These are phyloP conservation scores for Jatropha multifida DNA, from an alignment of 441 rosid species.

Conservation along the genomic window DNA sequence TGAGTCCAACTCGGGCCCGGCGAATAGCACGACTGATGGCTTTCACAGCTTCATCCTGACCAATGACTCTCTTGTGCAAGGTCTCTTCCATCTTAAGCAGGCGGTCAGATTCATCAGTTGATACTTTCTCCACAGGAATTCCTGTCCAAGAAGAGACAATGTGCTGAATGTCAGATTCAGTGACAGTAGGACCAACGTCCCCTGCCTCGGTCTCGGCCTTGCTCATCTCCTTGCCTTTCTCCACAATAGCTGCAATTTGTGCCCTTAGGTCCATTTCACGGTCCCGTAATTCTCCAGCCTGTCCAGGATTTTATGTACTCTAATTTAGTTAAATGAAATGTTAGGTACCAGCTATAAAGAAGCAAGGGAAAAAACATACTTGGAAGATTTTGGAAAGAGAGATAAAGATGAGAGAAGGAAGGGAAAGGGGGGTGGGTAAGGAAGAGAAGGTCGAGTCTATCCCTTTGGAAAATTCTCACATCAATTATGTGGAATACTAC, in stretches of 20 bases:
- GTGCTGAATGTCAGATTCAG: slow-evolving; percentile 90
- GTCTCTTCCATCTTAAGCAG: slow-evolving; percentile 97
- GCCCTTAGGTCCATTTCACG: slow-evolving; percentile 96
- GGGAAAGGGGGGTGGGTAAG: no score
- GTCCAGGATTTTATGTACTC: slow-evolving; percentile 22
- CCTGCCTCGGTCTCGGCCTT: slow-evolving; percentile 93
- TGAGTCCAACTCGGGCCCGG: slow-evolving; percentile 97
- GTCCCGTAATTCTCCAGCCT: slow-evolving; percentile 96
- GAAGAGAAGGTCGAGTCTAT: no score
- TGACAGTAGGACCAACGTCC: slow-evolving; percentile 81
- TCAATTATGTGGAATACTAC: background rate
- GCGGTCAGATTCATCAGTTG: slow-evolving; percentile 90
- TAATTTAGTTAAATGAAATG: background rate
- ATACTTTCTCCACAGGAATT: slow-evolving; percentile 97
- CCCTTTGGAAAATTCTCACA: no score
- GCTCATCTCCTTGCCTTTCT: slow-evolving; percentile 93
- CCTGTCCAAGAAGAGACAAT: slow-evolving; percentile 97
- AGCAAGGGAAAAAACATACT: background rate
- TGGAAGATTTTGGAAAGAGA: background rate
- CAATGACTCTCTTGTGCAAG: slow-evolving; percentile 85
- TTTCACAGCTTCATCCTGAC: slow-evolving; percentile 97
- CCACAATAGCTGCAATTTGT: slow-evolving; percentile 76
- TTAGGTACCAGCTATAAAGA: background rate
- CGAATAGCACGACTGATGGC: slow-evolving; percentile 97
- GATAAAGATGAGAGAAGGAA: no score